Evolutionary conservation across 768 basidiomycete genomes (phyloP).

Genomic region (Ramaria sp.): DNA sequence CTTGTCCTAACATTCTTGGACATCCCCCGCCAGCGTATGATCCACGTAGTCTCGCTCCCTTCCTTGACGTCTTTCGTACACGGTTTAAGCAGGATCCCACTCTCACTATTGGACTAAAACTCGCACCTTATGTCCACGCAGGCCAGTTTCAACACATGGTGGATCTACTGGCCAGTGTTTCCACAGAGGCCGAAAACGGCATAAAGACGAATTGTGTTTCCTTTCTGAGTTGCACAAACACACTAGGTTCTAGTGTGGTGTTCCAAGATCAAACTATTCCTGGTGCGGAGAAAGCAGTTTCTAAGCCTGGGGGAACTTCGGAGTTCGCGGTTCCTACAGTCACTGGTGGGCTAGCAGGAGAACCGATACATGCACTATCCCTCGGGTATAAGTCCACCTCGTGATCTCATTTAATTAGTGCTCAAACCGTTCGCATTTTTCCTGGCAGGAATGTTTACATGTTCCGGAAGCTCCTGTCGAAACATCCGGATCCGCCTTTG

Average conservation of each 20-base stretch:
- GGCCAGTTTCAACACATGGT: conserved; percentile 52
- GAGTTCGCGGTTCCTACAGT: conserved; percentile 52
- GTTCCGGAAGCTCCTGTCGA: conserved; percentile 42
- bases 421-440: not conserved
- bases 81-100: conserved; percentile 37
- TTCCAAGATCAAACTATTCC: conserved; percentile 41
- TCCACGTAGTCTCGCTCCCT: conserved; percentile 35
- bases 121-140: conserved; percentile 61
- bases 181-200: conserved; percentile 10
- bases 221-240: conserved; percentile 75
- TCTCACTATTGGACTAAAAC: conserved; percentile 63
- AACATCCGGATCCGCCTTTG: conserved; percentile 29
- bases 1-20: conserved; percentile 68
- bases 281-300: conserved; percentile 2
- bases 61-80: conserved; percentile 44
- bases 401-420: not conserved
- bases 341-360: conserved; percentile 69
- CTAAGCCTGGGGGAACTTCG: not conserved
- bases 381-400: conserved; percentile 43
- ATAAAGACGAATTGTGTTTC: conserved; percentile 39
- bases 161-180: conserved; percentile 31
- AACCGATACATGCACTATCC: conserved; percentile 61
- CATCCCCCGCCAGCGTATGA: conserved; percentile 59
- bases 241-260: conserved; percentile 58
- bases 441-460: conserved; percentile 23